Conservation (phyloP, 768 basidiomycete genomes). For the Leccinum longicurvipes region DNA sequence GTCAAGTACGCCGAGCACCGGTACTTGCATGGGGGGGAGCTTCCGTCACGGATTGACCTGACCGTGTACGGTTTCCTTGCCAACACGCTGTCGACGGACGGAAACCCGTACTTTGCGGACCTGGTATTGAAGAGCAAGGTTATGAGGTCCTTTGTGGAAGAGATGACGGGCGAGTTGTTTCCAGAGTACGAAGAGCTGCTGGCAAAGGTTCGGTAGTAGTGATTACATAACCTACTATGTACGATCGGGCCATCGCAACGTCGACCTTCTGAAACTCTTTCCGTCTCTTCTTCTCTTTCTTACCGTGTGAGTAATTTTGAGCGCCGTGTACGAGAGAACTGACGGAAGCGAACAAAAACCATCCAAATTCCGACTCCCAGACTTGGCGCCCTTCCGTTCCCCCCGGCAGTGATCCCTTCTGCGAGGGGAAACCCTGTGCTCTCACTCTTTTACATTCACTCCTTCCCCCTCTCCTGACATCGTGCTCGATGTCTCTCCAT, state of each 20-base stretch:
- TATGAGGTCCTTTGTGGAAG: conserved; percentile 18
- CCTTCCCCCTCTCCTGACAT: background rate
- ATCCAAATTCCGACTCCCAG: conserved; percentile 10
- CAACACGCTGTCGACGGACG: conserved; percentile 20
- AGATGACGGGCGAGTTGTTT: conserved; percentile 26
- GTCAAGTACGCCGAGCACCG: conserved; percentile 20
- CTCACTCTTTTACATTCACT: conserved; percentile 19
- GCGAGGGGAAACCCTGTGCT: conserved; percentile 15
- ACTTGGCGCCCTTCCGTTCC: no score
- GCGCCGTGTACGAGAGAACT: conserved; percentile 3
- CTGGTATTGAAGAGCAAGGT: conserved; percentile 20
- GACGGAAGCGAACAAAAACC: conserved; percentile 18
- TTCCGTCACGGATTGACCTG: conserved; percentile 30
- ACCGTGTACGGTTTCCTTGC: conserved; percentile 31
- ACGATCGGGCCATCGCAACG: conserved; percentile 15
- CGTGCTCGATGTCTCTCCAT: conserved; percentile 15
- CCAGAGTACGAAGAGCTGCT: conserved; percentile 27
- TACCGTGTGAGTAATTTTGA: conserved; percentile 13
- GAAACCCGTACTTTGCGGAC: conserved; percentile 27
- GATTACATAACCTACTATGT: background rate
- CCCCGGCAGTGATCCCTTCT: conserved; percentile 16
- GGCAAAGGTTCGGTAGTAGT: background rate
- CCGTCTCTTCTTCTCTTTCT: background rate
- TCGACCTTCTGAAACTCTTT: background rate
- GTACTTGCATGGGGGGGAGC: conserved; percentile 24